These are phyloP conservation scores for Solanum piurae DNA, from an alignment of 257 asterid genomes.

Conservation along the genomic window DNA sequence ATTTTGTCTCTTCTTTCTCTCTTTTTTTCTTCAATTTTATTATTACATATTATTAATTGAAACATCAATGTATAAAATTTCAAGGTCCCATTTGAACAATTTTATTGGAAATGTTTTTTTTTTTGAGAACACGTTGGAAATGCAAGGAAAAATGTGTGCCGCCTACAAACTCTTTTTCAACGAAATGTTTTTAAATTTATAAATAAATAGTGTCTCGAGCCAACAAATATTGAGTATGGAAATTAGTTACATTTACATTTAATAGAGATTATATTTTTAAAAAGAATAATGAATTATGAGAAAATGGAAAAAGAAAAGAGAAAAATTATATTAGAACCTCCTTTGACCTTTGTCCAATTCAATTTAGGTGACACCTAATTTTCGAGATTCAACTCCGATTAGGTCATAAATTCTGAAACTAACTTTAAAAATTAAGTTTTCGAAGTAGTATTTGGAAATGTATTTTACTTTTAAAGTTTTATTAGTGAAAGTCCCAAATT, in stretches of 20 bases:
- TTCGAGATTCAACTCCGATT: fast-evolving
- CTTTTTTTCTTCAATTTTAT: not conserved
- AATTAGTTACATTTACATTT: not conserved
- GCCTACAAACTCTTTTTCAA: not conserved
- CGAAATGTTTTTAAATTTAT: not conserved
- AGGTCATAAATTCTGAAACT: not conserved
- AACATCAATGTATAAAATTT: not conserved
- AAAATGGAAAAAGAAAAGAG: not conserved
- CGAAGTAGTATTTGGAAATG: fast-evolving
- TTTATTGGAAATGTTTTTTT: not conserved
- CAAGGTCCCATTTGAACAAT: not conserved
- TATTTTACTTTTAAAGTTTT: not conserved
- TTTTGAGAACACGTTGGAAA: not conserved
- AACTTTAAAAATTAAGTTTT: not conserved
- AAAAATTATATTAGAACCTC: not conserved
- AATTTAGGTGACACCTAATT: not conserved
- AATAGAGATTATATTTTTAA: not conserved
- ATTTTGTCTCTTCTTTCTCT: not conserved
- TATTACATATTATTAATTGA: not conserved
- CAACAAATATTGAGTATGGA: not conserved
- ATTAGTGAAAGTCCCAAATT: not conserved
- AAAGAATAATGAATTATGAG: not conserved
- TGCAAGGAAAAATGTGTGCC: not conserved
- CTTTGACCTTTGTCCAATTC: not conserved
- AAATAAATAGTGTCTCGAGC: not conserved